Evolutionary conservation across 2,329 filamentous ascomycete genomes (phyloP).

Genomic region (Metarhizium brunneum): DNA sequence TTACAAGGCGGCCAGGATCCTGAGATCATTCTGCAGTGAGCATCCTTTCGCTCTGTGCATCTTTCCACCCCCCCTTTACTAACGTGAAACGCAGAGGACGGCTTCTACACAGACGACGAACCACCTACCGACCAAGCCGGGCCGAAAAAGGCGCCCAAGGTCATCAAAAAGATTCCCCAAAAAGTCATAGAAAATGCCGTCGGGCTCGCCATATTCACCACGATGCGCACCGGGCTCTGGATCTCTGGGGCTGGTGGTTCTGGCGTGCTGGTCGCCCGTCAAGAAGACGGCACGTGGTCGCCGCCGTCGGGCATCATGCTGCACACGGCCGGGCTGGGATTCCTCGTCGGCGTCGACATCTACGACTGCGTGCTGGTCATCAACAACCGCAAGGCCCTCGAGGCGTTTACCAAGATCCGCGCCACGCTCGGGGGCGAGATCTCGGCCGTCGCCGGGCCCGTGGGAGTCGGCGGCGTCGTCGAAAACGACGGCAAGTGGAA

Average conservation of each 20-base stretch:
- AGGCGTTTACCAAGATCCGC: constrained; percentile 64
- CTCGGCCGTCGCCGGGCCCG: constrained; percentile 59
- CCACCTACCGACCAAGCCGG: constrained; percentile 17
- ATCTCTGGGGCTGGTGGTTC: constrained; percentile 59
- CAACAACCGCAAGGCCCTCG: constrained; percentile 65
- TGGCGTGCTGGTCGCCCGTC: constrained; percentile 53
- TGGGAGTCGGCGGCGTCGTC: constrained; percentile 62
- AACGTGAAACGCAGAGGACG: constrained; percentile 34
- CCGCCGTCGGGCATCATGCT: constrained; percentile 74
- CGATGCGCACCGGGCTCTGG: constrained; percentile 57
- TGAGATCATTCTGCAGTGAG: constrained; percentile 62
- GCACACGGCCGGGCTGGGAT: constrained; percentile 69
- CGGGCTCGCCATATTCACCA: constrained; percentile 63
- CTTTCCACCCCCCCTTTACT: not conserved
- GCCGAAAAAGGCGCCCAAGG: constrained; percentile 32
- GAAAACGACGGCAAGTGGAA: constrained; percentile 43
- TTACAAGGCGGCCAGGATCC: constrained; percentile 78
- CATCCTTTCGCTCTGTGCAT: not conserved
- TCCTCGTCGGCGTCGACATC: constrained; percentile 73
- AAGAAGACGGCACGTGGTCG: constrained; percentile 61
- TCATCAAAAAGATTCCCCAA: constrained; percentile 42
- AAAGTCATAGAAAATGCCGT: constrained; percentile 55
- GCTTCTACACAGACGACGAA: constrained; percentile 35
- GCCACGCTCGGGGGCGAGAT: constrained; percentile 71
- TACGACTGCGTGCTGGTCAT: constrained; percentile 85